Percentiles rank a stretch among this genome's conserved stretches.
Conservation (phyloP, 164 flowering plant species). For the Nymphaea colorata region DNA sequence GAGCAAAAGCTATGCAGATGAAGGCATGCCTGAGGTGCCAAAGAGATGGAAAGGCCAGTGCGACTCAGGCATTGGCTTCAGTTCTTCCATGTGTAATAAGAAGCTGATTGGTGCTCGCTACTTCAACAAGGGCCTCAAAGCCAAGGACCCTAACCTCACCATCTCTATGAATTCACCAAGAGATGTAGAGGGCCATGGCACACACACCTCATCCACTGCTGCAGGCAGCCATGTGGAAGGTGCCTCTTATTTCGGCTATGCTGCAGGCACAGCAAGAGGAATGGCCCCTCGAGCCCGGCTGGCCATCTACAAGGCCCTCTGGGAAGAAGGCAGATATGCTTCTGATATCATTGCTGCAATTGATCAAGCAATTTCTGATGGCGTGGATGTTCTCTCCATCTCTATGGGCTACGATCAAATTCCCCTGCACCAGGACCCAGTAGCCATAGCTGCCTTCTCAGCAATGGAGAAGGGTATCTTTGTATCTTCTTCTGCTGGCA, state of each 20-base stretch:
- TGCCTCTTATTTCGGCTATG: constrained; percentile 9
- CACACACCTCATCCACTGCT: constrained; percentile 13
- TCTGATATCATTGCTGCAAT: constrained; percentile 14
- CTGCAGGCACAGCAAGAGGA: constrained; percentile 29
- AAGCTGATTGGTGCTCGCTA: constrained; percentile 13
- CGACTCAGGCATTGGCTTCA: constrained; percentile 6
- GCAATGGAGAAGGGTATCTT: constrained; percentile 12
- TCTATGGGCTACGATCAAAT: neutral
- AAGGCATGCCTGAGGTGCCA: constrained; percentile 6
- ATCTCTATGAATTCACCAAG: constrained; percentile 5
- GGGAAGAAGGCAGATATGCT: constrained; percentile 2
- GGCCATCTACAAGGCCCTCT: constrained; percentile 12
- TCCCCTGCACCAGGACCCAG: constrained; percentile 5
- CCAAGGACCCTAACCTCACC: neutral
- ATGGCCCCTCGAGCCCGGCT: constrained; percentile 11
- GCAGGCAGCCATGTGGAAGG: constrained; percentile 6
- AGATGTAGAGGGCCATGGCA: constrained; percentile 11
- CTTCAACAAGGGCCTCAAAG: constrained; percentile 10
- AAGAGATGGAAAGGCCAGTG: constrained; percentile 13
- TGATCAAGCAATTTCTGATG: constrained; percentile 13
- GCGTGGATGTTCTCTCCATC: constrained; percentile 11
- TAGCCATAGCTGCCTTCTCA: constrained; percentile 14
- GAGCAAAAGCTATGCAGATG: constrained; percentile 11
- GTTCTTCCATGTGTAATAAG: constrained; percentile 10
- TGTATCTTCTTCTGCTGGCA: constrained; percentile 15